These are phyloP conservation scores for Chrysanthemum lavandulifolium DNA, from an alignment of 129 eudicot genomes.

Conservation along the genomic window DNA sequence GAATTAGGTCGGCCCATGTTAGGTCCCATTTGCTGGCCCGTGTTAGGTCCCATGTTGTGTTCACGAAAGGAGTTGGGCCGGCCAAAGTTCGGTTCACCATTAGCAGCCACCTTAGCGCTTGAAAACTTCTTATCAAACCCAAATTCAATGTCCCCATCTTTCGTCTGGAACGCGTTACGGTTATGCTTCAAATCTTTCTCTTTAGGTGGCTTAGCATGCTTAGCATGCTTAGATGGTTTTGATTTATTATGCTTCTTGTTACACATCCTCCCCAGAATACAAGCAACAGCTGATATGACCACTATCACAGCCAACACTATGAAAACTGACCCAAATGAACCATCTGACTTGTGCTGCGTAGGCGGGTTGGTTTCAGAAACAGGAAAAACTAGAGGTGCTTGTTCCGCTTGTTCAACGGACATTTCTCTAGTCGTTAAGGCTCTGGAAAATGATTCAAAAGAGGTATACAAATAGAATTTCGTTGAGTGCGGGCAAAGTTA, in stretches of 20 bases:
- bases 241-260: constrained; percentile 30
- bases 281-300: constrained; percentile 35
- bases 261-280: constrained; percentile 39
- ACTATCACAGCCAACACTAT: constrained; percentile 40
- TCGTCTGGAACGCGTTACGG: constrained; percentile 39
- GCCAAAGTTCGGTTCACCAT: constrained; percentile 32
- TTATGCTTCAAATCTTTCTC: constrained; percentile 31
- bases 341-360: constrained; percentile 24
- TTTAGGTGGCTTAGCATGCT: constrained; percentile 28
- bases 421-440: constrained; percentile 1
- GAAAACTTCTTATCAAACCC: constrained; percentile 44
- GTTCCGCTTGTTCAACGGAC: constrained; percentile 30
- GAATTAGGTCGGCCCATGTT: constrained; percentile 24
- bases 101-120: constrained; percentile 39
- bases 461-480: constrained; percentile 6
- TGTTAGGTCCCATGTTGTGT: constrained; percentile 15
- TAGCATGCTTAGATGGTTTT: constrained; percentile 32
- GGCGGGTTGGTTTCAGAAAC: constrained; percentile 32
- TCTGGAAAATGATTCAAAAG: background rate
- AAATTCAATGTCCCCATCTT: constrained; percentile 44
- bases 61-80: constrained; percentile 21
- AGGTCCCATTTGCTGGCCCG: constrained; percentile 1
- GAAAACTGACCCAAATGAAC: constrained; percentile 41
- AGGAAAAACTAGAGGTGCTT: constrained; percentile 34
- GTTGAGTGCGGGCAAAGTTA: constrained; percentile 32